Conservation (phyloP, 129 eudicot genomes). For the Pseudognaphalium luteoalbum region DNA sequence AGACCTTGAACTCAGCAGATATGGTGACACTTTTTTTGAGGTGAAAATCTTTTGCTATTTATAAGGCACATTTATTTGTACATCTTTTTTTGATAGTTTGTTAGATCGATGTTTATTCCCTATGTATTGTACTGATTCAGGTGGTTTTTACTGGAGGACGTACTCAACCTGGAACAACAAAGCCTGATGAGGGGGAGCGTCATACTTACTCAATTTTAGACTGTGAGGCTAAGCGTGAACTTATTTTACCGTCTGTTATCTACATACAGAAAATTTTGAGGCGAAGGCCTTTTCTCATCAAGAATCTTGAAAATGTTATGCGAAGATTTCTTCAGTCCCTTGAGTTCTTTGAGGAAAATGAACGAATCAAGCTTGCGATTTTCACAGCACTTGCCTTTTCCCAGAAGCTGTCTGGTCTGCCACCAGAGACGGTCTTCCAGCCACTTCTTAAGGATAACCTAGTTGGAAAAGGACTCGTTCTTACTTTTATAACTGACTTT, state of each 20-base stretch:
- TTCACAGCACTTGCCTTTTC: constrained; percentile 98
- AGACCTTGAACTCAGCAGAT: constrained; percentile 92
- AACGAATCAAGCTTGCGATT: constrained; percentile 84
- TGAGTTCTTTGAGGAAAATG: constrained; percentile 93
- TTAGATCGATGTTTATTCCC: neutral
- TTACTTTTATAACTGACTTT: constrained; percentile 84
- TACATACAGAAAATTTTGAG: constrained; percentile 90
- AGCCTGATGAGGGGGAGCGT: constrained; percentile 98
- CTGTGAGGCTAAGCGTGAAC: constrained; percentile 83
- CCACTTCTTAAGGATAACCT: constrained; percentile 98
- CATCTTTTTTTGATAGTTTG: neutral
- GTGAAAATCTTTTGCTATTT: constrained; percentile 26
- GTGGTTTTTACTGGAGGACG: constrained; percentile 95
- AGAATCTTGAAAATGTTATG: constrained; percentile 97
- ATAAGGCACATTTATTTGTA: neutral
- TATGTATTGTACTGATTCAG: constrained; percentile 30
- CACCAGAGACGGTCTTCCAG: constrained; percentile 97
- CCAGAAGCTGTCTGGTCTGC: constrained; percentile 93
- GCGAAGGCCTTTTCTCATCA: constrained; percentile 87
- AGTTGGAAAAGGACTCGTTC: constrained; percentile 93
- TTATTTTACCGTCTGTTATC: constrained; percentile 80
- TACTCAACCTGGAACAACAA: constrained; percentile 95
- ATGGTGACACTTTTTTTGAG: constrained; percentile 99
- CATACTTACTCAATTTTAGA: constrained; percentile 79
- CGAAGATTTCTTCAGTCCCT: constrained; percentile 91